These are phyloP conservation scores for Pythium periplocum DNA, from an alignment of 352 stramenopile species.

Conservation along the genomic window DNA sequence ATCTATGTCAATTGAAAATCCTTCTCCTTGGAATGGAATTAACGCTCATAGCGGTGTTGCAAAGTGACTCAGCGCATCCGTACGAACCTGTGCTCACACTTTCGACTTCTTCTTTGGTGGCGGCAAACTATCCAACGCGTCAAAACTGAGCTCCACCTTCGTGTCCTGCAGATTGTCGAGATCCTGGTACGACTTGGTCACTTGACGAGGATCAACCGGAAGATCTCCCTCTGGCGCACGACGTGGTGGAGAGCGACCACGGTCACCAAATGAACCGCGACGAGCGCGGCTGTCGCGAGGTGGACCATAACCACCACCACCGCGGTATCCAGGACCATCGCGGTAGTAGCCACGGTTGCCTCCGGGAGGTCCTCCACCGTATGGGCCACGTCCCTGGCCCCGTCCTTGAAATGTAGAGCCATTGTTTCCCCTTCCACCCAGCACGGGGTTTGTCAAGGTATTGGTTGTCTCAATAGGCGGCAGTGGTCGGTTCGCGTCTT, in stretches of 20 bases:
- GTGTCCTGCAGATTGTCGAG: slow-evolving; percentile 79
- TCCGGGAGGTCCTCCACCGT: slow-evolving; percentile 13
- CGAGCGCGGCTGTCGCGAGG: slow-evolving; percentile 43
- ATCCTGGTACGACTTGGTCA: slow-evolving; percentile 83
- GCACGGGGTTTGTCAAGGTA: slow-evolving; percentile 45
- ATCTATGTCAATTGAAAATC: too few relatives aligned
- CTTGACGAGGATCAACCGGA: slow-evolving; percentile 69
- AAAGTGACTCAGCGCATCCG: too few relatives aligned
- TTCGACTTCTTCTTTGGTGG: slow-evolving; percentile 86
- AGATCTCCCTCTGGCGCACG: slow-evolving; percentile 59
- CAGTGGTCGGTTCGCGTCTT: slow-evolving; percentile 73
- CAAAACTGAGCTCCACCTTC: slow-evolving; percentile 82
- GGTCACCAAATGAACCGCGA: slow-evolving; percentile 38
- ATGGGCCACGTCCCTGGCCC: slow-evolving; percentile 16
- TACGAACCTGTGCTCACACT: slow-evolving; percentile 21
- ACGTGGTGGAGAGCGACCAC: slow-evolving; percentile 21
- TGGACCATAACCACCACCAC: slow-evolving; percentile 39
- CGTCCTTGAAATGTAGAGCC: slow-evolving; percentile 23
- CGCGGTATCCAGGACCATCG: slow-evolving; percentile 36
- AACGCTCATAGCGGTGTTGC: too few relatives aligned
- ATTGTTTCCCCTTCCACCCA: slow-evolving; percentile 35
- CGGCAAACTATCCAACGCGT: slow-evolving; percentile 70
- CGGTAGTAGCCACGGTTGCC: slow-evolving; percentile 48
- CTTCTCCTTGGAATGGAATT: too few relatives aligned
- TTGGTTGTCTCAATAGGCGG: slow-evolving; percentile 70